These are phyloP conservation scores for Jaltomata sinuosa DNA, from an alignment of 257 asterid species.

Conservation along the genomic window DNA sequence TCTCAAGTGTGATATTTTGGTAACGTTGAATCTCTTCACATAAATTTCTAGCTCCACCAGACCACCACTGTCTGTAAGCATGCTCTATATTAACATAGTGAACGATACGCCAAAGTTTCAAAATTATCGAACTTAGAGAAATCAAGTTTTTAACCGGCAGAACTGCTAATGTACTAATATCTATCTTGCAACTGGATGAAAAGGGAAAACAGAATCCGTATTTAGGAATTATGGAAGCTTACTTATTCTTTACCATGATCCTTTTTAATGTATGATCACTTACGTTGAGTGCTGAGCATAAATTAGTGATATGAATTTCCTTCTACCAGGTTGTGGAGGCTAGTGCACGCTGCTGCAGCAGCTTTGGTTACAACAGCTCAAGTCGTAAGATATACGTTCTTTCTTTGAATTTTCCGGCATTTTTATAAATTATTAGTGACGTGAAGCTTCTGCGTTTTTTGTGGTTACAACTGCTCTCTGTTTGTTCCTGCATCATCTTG, in stretches of 20 bases:
- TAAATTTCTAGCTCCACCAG: not conserved
- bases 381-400: constrained; percentile 34
- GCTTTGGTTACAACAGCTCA: constrained; percentile 51
- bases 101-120: too few species aligned
- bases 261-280: not conserved
- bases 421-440: not conserved
- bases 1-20: not conserved
- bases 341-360: constrained; percentile 59
- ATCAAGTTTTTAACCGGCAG: not conserved
- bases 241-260: not conserved
- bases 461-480: not conserved
- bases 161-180: not conserved
- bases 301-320: not conserved
- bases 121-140: too few species aligned
- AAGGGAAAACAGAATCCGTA: not conserved
- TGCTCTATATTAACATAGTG: not conserved
- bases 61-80: not conserved
- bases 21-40: not conserved
- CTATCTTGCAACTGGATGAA: not conserved
- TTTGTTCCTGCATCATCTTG: not conserved
- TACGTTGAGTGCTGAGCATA: not conserved
- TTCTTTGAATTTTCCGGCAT: not conserved
- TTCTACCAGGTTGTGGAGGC: constrained; percentile 66
- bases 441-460: not conserved
- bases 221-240: not conserved